These are phyloP conservation scores for Wickerhamomyces bovis DNA, from an alignment of 805 yeast genomes.

Conservation along the genomic window DNA sequence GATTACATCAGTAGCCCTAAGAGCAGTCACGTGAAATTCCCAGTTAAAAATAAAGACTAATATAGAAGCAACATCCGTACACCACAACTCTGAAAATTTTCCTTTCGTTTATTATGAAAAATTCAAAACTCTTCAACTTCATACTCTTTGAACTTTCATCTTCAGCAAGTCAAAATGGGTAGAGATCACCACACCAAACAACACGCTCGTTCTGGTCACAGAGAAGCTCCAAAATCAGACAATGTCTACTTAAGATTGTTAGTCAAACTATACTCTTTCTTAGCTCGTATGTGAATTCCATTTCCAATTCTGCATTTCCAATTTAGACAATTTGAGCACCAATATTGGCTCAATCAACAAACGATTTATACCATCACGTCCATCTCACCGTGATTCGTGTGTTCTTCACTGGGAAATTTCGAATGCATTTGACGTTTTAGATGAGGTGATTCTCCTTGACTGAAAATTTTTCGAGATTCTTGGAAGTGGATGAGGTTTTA, in stretches of 20 bases:
- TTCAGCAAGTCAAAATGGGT: constrained; percentile 60
- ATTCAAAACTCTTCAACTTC: constrained; percentile 8
- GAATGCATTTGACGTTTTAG: not conserved
- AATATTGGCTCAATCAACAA: too few species aligned
- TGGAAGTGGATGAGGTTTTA: not conserved
- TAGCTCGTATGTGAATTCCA: constrained; percentile 86
- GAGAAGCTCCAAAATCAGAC: constrained; percentile 99
- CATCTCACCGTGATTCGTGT: not conserved
- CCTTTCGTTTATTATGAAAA: not conserved
- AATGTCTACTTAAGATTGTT: constrained; percentile 97
- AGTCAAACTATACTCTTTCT: constrained; percentile 97
- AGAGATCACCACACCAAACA: constrained; percentile 95
- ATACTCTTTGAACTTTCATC: not conserved
- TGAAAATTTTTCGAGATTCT: not conserved
- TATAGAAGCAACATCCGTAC: constrained; percentile 13
- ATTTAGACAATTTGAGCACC: not conserved
- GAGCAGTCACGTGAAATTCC: not conserved
- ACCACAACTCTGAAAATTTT: constrained; percentile 1
- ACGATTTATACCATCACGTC: not conserved
- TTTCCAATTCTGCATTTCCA: not conserved
- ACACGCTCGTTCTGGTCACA: constrained; percentile 93
- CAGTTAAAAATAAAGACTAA: too few species aligned
- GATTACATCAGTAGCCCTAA: constrained; percentile 2
- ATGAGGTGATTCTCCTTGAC: not conserved
- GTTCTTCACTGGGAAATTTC: not conserved